Evolutionary conservation across 176 grass and related monocot genomes (phyloP).

Genomic region (Poa annua): DNA sequence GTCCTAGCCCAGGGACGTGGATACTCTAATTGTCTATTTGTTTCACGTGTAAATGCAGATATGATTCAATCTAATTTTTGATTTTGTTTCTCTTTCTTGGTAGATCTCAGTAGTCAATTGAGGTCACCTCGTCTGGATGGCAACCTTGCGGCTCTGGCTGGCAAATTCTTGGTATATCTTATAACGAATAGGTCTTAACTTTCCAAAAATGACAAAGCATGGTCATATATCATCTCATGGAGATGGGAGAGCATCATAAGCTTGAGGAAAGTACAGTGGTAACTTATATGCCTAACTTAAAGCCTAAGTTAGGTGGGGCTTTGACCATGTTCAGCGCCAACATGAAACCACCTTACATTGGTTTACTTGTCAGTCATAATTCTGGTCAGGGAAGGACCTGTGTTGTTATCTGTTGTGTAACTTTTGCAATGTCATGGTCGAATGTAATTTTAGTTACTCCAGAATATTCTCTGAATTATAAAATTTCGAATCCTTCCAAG

Average conservation of each 20-base stretch:
- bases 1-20: background rate
- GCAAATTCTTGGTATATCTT: background rate
- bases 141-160: background rate
- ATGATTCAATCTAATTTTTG: background rate
- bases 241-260: background rate
- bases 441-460: background rate
- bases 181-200: background rate
- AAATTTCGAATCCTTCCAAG: background rate
- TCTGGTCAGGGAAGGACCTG: background rate
- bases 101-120: background rate
- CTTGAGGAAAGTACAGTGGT: background rate
- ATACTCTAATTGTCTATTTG: background rate
- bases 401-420: background rate
- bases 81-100: background rate
- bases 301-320: background rate
- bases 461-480: background rate
- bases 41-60: background rate
- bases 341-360: background rate
- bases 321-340: background rate
- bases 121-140: background rate
- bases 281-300: background rate
- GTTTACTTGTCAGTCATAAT: background rate
- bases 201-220: background rate
- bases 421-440: background rate
- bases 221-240: background rate